phyloP scores from a whole-genome alignment of 2,329 filamentous ascomycete species.

The Lecanicillium sp. region DNA sequence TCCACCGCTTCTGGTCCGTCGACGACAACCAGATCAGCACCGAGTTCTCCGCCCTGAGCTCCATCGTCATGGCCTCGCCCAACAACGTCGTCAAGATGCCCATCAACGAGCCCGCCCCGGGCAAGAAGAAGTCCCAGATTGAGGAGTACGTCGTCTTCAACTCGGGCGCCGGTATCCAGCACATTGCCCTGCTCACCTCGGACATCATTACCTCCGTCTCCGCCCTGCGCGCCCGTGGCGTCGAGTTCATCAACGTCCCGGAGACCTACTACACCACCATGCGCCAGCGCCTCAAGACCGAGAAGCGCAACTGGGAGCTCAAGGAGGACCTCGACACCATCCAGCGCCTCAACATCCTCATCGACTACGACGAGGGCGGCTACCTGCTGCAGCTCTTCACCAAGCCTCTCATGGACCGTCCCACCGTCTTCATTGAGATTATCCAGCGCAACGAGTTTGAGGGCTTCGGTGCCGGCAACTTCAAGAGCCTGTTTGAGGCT shows the following conservation, averaged over 20 bases:
- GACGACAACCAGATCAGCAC: slow-evolving; percentile 91
- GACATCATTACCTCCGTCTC: slow-evolving; percentile 74
- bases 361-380: slow-evolving; percentile 90
- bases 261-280: slow-evolving; percentile 79
- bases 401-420: slow-evolving; percentile 87
- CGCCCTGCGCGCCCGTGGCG: slow-evolving; percentile 74
- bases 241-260: slow-evolving; percentile 89
- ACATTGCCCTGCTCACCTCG: slow-evolving; percentile 77
- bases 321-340: slow-evolving; percentile 74
- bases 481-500: slow-evolving; percentile 90
- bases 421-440: slow-evolving; percentile 93
- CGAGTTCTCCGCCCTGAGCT: slow-evolving; percentile 82
- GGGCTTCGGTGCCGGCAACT: slow-evolving; percentile 91
- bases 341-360: slow-evolving; percentile 73
- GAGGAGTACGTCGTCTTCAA: slow-evolving; percentile 92
- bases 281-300: slow-evolving; percentile 61
- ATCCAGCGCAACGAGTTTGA: slow-evolving; percentile 88
- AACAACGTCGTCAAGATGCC: slow-evolving; percentile 94
- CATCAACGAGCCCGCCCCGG: slow-evolving; percentile 89
- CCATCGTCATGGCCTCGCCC: slow-evolving; percentile 81
- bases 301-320: slow-evolving; percentile 53
- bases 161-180: slow-evolving; percentile 82
- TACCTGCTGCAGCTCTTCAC: slow-evolving; percentile 74
- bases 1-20: slow-evolving; percentile 96
- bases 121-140: slow-evolving; percentile 89